These are phyloP conservation scores for Fusarium nisikadoi DNA, from an alignment of 2,329 filamentous ascomycete species.

Conservation along the genomic window DNA sequence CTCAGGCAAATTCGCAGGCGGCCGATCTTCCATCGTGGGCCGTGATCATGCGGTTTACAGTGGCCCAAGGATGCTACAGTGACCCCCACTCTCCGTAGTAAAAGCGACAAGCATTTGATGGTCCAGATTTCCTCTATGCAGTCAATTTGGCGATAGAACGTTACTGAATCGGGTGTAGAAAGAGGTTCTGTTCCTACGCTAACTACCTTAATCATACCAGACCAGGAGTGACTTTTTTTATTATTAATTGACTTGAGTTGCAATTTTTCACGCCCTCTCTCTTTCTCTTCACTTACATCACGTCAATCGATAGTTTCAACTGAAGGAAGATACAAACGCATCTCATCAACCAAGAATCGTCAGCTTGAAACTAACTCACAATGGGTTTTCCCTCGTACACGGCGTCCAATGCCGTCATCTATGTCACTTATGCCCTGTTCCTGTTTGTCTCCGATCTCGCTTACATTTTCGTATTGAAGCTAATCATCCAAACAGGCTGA, in stretches of 20 bases:
- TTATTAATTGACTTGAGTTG: background rate
- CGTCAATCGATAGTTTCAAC: background rate
- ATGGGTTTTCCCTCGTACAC: conserved; percentile 81
- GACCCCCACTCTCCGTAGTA: conserved; percentile 25
- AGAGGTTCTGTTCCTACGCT: conserved; percentile 5
- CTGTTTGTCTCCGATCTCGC: conserved; percentile 63
- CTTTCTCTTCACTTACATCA: background rate
- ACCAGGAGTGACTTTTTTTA: conserved; percentile 18
- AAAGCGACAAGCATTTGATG: conserved; percentile 18
- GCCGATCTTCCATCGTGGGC: conserved; percentile 15
- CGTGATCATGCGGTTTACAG: conserved; percentile 22
- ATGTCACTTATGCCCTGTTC: conserved; percentile 80
- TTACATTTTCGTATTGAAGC: conserved; percentile 6
- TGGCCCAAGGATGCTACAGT: background rate
- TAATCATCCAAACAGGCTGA: conserved; percentile 58
- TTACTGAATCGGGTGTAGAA: conserved; percentile 28
- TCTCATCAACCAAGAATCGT: background rate
- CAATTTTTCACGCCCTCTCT: conserved; percentile 6
- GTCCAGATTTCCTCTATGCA: conserved; percentile 11
- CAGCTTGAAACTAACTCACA: background rate
- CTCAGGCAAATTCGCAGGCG: conserved; percentile 5
- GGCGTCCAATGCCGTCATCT: conserved; percentile 87
- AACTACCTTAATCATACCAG: background rate
- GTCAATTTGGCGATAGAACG: conserved; percentile 26
- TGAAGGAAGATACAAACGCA: background rate